Percentiles rank a stretch among this genome's conserved stretches.
phyloP scores from a whole-genome alignment of 2,329 filamentous ascomycete genomes.

The Xylaria sp. region DNA sequence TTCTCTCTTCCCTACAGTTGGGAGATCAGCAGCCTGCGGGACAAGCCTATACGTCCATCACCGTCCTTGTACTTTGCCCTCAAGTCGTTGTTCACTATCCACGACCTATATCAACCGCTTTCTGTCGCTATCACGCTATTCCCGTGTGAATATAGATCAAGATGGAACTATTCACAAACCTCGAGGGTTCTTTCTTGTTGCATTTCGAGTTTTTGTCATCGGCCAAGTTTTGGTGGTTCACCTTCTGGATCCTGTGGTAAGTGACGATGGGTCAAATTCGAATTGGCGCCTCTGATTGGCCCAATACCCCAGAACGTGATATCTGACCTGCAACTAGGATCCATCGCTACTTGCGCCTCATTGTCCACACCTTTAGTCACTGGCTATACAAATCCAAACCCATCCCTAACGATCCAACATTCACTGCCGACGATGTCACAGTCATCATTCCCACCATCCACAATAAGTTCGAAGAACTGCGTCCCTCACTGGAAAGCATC shows the following conservation, averaged over 20 bases:
- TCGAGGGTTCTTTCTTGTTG: slow-evolving; percentile 40
- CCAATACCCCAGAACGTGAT: slow-evolving; percentile 37
- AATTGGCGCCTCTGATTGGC: slow-evolving; percentile 35
- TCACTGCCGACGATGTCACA: slow-evolving; percentile 86
- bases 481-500: slow-evolving; percentile 82
- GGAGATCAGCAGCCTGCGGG: background rate
- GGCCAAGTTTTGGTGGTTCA: slow-evolving; percentile 59
- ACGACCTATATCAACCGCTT: background rate
- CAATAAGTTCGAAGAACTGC: slow-evolving; percentile 84
- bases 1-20: slow-evolving; percentile 10
- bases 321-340: slow-evolving; percentile 65
- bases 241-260: slow-evolving; percentile 5
- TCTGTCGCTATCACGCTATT: background rate
- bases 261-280: background rate
- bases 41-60: background rate
- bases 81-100: slow-evolving; percentile 4
- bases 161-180: slow-evolving; percentile 41
- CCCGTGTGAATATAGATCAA: slow-evolving; percentile 12
- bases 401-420: slow-evolving; percentile 81
- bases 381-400: slow-evolving; percentile 89
- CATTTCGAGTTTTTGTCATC: slow-evolving; percentile 55
- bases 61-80: background rate
- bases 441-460: slow-evolving; percentile 95
- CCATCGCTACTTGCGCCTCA: slow-evolving; percentile 86
- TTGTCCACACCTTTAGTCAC: slow-evolving; percentile 87